These are phyloP conservation scores for Penicillium carneum DNA, from an alignment of 2,329 filamentous ascomycete genomes.

Conservation along the genomic window DNA sequence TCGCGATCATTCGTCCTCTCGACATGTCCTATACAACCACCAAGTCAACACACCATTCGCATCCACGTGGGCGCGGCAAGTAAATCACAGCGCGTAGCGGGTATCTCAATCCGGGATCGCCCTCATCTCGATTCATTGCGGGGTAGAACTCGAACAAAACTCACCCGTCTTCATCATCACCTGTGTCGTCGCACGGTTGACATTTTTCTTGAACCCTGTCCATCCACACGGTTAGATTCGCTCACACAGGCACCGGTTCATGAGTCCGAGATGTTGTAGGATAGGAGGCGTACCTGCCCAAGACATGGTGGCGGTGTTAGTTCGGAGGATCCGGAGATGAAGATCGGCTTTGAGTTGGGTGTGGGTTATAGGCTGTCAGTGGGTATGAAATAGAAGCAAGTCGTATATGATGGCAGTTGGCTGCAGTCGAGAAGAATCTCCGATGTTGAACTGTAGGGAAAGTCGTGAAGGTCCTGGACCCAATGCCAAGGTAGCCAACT, in stretches of 20 bases:
- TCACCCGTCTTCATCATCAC: constrained; percentile 99
- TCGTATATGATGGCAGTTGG: background rate
- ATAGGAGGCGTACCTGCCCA: constrained; percentile 66
- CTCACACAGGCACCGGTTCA: background rate
- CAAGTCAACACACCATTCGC: background rate
- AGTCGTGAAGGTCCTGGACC: constrained; percentile 6
- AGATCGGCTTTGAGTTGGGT: background rate
- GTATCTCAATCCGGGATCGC: background rate
- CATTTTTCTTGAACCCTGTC: constrained; percentile 91
- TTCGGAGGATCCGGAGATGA: constrained; percentile 4
- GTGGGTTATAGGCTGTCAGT: background rate
- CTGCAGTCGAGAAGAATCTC: background rate
- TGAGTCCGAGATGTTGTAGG: background rate
- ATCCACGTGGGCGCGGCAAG: background rate
- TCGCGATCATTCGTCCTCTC: constrained; percentile 98
- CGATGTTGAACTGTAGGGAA: background rate
- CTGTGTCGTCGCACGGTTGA: constrained; percentile 98
- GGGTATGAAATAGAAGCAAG: background rate
- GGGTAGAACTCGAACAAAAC: constrained; percentile 34
- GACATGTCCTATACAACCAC: constrained; percentile 73
- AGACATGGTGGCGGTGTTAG: constrained; percentile 63
- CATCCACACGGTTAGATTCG: constrained; percentile 7
- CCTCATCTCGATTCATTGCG: constrained; percentile 27
- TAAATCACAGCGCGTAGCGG: background rate
- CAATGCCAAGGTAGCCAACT: constrained; percentile 17